A percentile compares a stretch with the other conserved stretches of the same genome.
phyloP scores from a whole-genome alignment of 1,139 yeast species.

The Candida dubliniensis region DNA sequence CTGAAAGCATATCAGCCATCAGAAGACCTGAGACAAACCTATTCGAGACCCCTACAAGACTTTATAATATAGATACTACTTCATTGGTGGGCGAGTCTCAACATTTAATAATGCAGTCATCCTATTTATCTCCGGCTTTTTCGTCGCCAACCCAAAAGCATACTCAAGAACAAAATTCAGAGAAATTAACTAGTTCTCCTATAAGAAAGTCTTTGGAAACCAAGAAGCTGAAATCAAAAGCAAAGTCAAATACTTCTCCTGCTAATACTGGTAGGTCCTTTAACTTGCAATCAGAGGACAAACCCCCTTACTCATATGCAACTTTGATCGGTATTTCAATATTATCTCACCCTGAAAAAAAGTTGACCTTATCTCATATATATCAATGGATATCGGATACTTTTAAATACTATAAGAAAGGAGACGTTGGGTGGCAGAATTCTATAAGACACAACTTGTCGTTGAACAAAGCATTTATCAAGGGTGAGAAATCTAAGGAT shows the following conservation, averaged over 20 bases:
- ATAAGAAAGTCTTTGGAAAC: conserved; percentile 23
- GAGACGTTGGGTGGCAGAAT: conserved; percentile 94
- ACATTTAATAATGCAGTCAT: conserved; percentile 13
- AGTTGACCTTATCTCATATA: conserved; percentile 84
- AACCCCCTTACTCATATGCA: conserved; percentile 96
- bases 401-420: conserved; percentile 77
- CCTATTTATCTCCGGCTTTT: conserved; percentile 48
- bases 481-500: conserved; percentile 89
- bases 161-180: neutral
- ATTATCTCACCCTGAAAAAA: conserved; percentile 74
- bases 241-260: conserved; percentile 25
- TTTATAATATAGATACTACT: conserved; percentile 8
- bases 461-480: conserved; percentile 81
- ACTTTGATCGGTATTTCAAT: conserved; percentile 93
- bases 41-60: conserved; percentile 11
- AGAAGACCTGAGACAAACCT: conserved; percentile 1
- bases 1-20: conserved; percentile 22
- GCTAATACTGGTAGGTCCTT: conserved; percentile 15
- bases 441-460: conserved; percentile 85
- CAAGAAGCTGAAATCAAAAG: conserved; percentile 18
- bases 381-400: conserved; percentile 91
- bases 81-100: conserved; percentile 6
- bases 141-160: conserved; percentile 42
- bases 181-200: conserved; percentile 7
- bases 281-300: conserved; percentile 48